Conservation (phyloP, 192 early-diverging fungal genomes). For the Entophlyctis helioformis region DNA sequence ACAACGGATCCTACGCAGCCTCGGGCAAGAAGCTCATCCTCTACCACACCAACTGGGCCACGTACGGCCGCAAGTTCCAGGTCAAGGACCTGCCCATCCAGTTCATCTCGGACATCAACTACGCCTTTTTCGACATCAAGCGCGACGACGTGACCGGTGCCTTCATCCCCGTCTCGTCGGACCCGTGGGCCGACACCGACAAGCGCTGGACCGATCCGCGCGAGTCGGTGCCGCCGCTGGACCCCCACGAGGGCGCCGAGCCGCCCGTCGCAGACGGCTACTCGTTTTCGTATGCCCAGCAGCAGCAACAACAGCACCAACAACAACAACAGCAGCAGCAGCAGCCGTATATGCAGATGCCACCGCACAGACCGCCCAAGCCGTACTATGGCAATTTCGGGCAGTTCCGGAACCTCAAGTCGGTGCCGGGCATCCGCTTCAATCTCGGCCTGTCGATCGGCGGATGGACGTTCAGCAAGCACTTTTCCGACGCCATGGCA, state of each 20-base stretch:
- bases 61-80: constrained; percentile 34
- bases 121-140: constrained; percentile 33
- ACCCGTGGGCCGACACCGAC: constrained; percentile 38
- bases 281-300: too few species aligned
- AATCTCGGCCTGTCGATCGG: constrained; percentile 34
- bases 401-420: constrained; percentile 36
- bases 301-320: too few species aligned
- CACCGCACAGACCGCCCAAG: too few species aligned
- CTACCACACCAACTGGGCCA: constrained; percentile 38
- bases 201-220: constrained; percentile 20
- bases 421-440: constrained; percentile 23
- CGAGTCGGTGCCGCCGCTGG: constrained; percentile 25
- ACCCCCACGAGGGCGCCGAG: constrained; percentile 18
- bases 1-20: neutral
- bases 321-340: too few species aligned
- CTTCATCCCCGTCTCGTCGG: constrained; percentile 18
- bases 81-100: constrained; percentile 39
- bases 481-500: constrained; percentile 32
- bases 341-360: too few species aligned
- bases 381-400: constrained; percentile 31
- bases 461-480: constrained; percentile 34
- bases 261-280: neutral
- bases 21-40: constrained; percentile 29
- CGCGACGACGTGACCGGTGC: constrained; percentile 5
- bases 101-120: constrained; percentile 36